Base-by-base conservation (phyloP, 2,329 filamentous ascomycete genomes). In the Thielaviopsis ethacetica region DNA sequence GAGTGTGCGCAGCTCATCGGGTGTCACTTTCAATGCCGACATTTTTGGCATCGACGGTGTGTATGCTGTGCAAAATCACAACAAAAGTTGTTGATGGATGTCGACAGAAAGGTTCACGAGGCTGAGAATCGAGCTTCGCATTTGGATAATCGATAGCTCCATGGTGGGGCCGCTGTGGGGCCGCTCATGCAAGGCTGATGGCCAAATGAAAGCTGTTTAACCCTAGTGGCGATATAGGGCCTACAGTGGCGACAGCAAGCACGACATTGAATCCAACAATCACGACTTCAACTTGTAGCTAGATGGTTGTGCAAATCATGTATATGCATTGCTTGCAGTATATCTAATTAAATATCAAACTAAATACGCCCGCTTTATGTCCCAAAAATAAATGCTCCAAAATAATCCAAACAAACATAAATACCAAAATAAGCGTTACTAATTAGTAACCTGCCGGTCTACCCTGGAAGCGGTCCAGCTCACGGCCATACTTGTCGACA, bases 1-100 rank as follows among this genome's bases (percentile, higher is more conserved):
- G 26, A 91, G 77, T 49, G 80, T 76, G 70, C 84, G 86, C 64
- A 83, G 72, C 69, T 85, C 81, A 21, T 83, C 81, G 27, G 75
- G 73, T 38, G 73, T 74, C 30, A 82, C 69, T 34, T 75, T 74
- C n/a, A 82, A 71, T 24, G 71, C 68, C 52, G 71, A 69, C 72
- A 73, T 73, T 22, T 44, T 44, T 34, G 30, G 30, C 10, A 12
- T 17, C 19, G 41, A 13, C 15, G 38, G 38, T 58, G 12, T 44
- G 50, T 26, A 44, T 50, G 30, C 10, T 34, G 30, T 34, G 30
- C 10, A 34, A 56, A 41, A 56, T 27, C 13, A 24, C 22, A 26
- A 34, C 17, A 24, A n/a, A 44, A 57, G n/a, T 30, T 13, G 22
- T 30, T 17, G 15, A 13, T 21, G 51, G 56, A 12, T 34, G 30